Conservation (phyloP, 2,329 filamentous ascomycete species). For the Claviceps paspali region DNA sequence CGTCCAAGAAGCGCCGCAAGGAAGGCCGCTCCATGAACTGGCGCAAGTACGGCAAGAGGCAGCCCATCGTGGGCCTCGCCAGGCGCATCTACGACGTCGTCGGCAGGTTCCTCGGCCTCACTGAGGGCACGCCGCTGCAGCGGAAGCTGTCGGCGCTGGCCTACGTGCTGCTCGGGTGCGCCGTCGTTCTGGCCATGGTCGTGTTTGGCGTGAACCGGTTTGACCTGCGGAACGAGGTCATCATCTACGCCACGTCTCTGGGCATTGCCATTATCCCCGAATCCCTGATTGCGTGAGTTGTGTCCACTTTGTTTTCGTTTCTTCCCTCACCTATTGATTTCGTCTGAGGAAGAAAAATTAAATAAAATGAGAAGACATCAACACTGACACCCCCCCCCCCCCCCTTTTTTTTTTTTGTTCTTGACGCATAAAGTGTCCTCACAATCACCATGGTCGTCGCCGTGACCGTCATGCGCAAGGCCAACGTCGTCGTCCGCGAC, state of each 20-base stretch:
- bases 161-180: conserved; percentile 60
- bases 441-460: conserved; percentile 58
- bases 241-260: conserved; percentile 42
- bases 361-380: no score
- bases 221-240: conserved; percentile 32
- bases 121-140: conserved; percentile 62
- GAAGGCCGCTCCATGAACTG: conserved; percentile 37
- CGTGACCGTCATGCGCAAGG: conserved; percentile 47
- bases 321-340: no score
- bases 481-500: conserved; percentile 50
- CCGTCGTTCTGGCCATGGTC: conserved; percentile 39
- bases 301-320: no score
- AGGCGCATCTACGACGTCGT: conserved; percentile 33
- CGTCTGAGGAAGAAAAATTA: no score
- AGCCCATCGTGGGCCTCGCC: conserved; percentile 29
- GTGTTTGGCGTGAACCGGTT: conserved; percentile 44
- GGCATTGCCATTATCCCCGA: conserved; percentile 49
- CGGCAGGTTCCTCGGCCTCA: conserved; percentile 44
- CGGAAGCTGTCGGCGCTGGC: conserved; percentile 65
- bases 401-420: no score
- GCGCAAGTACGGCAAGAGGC: conserved; percentile 35
- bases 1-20: conserved; percentile 37
- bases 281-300: conserved; percentile 44
- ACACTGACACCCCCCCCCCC: no score
- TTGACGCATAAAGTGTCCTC: conserved; percentile 36